phyloP scores from a whole-genome alignment of 108 stramenopile species.

The Schizochytrium sp. region DNA sequence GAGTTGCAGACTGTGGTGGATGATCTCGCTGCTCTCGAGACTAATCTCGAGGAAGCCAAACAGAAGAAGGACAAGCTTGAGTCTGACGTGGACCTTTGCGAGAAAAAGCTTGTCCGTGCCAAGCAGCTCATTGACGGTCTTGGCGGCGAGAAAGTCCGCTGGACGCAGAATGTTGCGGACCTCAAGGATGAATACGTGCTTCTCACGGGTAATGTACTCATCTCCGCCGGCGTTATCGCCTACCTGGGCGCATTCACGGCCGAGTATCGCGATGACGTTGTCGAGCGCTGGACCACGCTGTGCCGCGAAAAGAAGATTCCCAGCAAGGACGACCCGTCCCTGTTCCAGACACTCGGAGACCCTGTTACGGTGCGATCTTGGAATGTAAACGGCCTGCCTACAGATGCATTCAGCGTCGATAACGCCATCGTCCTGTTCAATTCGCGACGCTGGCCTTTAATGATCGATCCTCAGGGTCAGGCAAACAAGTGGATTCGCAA shows the following conservation, averaged over 20 bases:
- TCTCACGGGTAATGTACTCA: conserved; percentile 49
- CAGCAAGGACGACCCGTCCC: conserved; percentile 19
- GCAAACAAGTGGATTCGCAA: conserved; percentile 56
- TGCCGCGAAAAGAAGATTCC: conserved; percentile 39
- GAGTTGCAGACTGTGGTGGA: conserved; percentile 50
- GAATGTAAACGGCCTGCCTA: conserved; percentile 55
- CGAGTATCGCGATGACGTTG: conserved; percentile 37
- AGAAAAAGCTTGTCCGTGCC: conserved; percentile 50
- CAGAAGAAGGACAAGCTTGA: conserved; percentile 44
- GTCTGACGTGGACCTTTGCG: conserved; percentile 45
- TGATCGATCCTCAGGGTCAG: conserved; percentile 56
- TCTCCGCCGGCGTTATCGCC: conserved; percentile 53
- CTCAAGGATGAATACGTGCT: conserved; percentile 18
- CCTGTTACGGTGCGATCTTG: conserved; percentile 47
- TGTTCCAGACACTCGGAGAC: conserved; percentile 44
- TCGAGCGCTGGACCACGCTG: conserved; percentile 35
- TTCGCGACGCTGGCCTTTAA: conserved; percentile 57
- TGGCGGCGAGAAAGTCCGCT: conserved; percentile 48
- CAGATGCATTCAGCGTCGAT: conserved; percentile 48
- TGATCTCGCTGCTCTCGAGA: conserved; percentile 40
- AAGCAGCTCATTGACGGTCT: conserved; percentile 49
- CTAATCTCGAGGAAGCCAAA: conserved; percentile 39
- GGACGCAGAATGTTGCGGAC: conserved; percentile 43
- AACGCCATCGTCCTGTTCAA: conserved; percentile 57
- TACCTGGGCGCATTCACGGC: conserved; percentile 63